Base-by-base conservation (phyloP, 805 yeast genomes). In the Ogataea ramenticola region DNA sequence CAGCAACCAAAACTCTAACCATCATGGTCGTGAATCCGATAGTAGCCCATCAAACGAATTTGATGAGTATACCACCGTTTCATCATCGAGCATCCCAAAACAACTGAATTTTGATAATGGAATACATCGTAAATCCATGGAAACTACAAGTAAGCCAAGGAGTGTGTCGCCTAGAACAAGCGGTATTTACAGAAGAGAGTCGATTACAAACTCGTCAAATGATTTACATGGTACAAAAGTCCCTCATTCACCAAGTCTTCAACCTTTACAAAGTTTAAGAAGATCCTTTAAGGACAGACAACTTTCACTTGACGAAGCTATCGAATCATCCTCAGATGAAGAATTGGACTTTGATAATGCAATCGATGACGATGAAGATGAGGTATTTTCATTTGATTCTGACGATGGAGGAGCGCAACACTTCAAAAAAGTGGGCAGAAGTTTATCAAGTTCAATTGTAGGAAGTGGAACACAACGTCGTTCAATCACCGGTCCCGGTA, bases 191-290 rank as follows among this genome's bases (percentile, higher is more conserved):
- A 60, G 81, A 51, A 63, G 82, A 47, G 79, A 74, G 53, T 72
- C 79, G 14, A 77, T 77, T 32, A 72, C 80, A 19, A 71, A 67
- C 52, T 59, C 68, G 26, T 58, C 60, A 34, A 57, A 66, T 16
- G 77, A 72, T 50, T 56, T 67, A 43, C 80, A 75, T 57, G 66
- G 65, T 49, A 52, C 71, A 21, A 71, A 65, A 46, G 55, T 76
- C 14, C 82, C 82, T 15, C 39, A 45, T 1, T 66, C 69, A 19
- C 71, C 71, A 4, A 48, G 52, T 20, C 46, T 46, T 52, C 57
- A 49, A 16, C 61, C 66, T 14, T 41, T 63, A 21, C 62, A 55
- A 42, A 56, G 44, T 40, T 40, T 64, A n/a, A 49, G 67, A 46
- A 55, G 50, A 39, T 60, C 62, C 9, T 53, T 52, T 42, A 53